phyloP scores from a whole-genome alignment of 148 eudicot genomes.

The Silene conica region DNA sequence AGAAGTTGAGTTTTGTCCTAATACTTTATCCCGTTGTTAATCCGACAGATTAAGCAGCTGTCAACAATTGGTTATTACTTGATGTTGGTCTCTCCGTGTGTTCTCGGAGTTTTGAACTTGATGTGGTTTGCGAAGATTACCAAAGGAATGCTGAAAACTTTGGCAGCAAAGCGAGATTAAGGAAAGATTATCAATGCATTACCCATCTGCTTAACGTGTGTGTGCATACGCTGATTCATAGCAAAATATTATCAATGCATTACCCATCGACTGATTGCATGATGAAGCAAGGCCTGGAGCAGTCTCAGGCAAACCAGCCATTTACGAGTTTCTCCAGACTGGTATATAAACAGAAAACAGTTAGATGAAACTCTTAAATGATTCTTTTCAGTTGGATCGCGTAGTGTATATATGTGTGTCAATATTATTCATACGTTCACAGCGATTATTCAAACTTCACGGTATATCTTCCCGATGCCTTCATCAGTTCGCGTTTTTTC shows the following conservation, averaged over 20 bases:
- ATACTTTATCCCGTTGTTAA: background rate
- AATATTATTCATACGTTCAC: background rate
- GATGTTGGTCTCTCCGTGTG: slow-evolving; percentile 41
- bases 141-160: slow-evolving; percentile 78
- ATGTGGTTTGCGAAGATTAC: slow-evolving; percentile 87
- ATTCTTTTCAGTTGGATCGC: background rate
- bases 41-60: slow-evolving; percentile 57
- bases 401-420: background rate
- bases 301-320: background rate
- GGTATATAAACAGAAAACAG: background rate
- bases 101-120: slow-evolving; percentile 55
- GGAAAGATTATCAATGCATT: background rate
- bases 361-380: background rate
- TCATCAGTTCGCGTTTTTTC: background rate
- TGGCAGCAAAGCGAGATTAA: slow-evolving; percentile 45
- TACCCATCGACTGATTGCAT: slow-evolving; percentile 1
- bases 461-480: background rate
- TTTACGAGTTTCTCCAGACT: background rate
- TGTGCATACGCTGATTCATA: slow-evolving; percentile 18
- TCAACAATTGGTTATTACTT: slow-evolving; percentile 48
- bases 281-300: background rate
- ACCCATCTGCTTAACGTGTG: slow-evolving; percentile 1
- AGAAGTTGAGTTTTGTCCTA: background rate
- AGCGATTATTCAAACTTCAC: background rate
- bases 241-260: background rate